Evolutionary conservation across 169 alveolate species (phyloP).

Genomic region (Ichthyophthirius multifiliis): DNA sequence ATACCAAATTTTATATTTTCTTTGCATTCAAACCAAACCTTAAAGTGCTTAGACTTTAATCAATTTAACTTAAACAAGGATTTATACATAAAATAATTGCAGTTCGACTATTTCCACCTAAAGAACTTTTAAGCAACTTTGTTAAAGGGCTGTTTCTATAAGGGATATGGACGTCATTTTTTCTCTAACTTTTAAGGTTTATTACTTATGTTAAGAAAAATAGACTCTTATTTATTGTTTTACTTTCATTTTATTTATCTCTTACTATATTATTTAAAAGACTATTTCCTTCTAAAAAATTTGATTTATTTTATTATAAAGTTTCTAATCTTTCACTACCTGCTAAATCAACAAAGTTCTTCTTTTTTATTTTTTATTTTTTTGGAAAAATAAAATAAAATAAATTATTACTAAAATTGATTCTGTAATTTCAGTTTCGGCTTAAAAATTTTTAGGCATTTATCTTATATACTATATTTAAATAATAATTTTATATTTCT

Average conservation of each 20-base stretch:
- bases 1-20: slow-evolving; percentile 60
- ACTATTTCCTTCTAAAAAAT: neutral
- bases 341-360: slow-evolving; percentile 79
- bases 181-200: slow-evolving; percentile 44
- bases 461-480: slow-evolving; percentile 22
- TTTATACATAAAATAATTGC: slow-evolving; percentile 70
- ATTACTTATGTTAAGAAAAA: slow-evolving; percentile 74
- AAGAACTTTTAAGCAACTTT: slow-evolving; percentile 64
- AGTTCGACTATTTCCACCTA: slow-evolving; percentile 81
- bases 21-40: slow-evolving; percentile 75
- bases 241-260: slow-evolving; percentile 53
- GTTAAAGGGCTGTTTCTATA: slow-evolving; percentile 78
- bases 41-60: slow-evolving; percentile 67
- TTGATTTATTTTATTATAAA: slow-evolving; percentile 22
- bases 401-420: slow-evolving; percentile 3
- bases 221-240: slow-evolving; percentile 65
- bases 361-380: too few species aligned
- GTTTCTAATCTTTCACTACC: slow-evolving; percentile 73
- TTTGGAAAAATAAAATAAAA: neutral
- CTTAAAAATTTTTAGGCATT: slow-evolving; percentile 16
- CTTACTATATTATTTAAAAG: neutral
- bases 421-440: slow-evolving; percentile 28
- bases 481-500: neutral
- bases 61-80: slow-evolving; percentile 62
- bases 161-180: slow-evolving; percentile 63